phyloP scores from a whole-genome alignment of 2,329 filamentous ascomycete species.

The Lojkania enalia region DNA sequence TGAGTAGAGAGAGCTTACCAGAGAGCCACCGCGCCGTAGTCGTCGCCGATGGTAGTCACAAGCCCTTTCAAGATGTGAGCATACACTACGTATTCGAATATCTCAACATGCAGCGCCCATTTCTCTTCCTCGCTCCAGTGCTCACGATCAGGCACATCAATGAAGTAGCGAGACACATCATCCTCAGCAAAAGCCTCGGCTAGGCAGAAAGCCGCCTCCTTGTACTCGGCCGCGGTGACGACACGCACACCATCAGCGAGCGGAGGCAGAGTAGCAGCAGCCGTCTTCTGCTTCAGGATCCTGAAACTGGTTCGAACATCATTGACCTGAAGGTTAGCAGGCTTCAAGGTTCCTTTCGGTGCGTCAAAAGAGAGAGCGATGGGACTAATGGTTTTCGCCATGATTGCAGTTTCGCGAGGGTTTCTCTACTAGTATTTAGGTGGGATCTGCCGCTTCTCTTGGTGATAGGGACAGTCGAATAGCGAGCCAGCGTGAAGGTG shows the following conservation, averaged over 20 bases:
- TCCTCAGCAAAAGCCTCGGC: slow-evolving; percentile 78
- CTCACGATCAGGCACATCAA: slow-evolving; percentile 70
- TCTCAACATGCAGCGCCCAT: slow-evolving; percentile 76
- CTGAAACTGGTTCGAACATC: slow-evolving; percentile 36
- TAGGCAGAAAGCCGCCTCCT: slow-evolving; percentile 70
- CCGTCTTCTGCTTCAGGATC: slow-evolving; percentile 31
- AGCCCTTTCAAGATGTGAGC: slow-evolving; percentile 74
- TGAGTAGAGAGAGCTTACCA: slow-evolving; percentile 61
- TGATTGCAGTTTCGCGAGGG: slow-evolving; percentile 48
- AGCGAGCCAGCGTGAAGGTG: slow-evolving; percentile 47
- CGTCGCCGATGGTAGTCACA: slow-evolving; percentile 72
- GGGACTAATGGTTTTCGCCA: slow-evolving; percentile 47
- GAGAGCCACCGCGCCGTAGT: slow-evolving; percentile 77
- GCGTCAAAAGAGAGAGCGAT: slow-evolving; percentile 37
- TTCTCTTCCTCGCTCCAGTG: slow-evolving; percentile 66
- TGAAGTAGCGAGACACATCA: slow-evolving; percentile 72
- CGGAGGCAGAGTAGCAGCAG: slow-evolving; percentile 24
- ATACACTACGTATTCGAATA: slow-evolving; percentile 76
- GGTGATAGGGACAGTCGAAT: slow-evolving; percentile 42
- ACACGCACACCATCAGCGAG: slow-evolving; percentile 60
- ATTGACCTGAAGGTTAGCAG: slow-evolving; percentile 33
- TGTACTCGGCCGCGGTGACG: slow-evolving; percentile 68
- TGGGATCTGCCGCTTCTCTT: slow-evolving; percentile 54
- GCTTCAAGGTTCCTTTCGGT: slow-evolving; percentile 46
- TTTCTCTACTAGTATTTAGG: slow-evolving; percentile 50